A percentile compares a stretch with the other conserved stretches of the same genome.
Evolutionary conservation across 495 filamentous ascomycete species (phyloP).

Genomic region (Copromyces sp.): DNA sequence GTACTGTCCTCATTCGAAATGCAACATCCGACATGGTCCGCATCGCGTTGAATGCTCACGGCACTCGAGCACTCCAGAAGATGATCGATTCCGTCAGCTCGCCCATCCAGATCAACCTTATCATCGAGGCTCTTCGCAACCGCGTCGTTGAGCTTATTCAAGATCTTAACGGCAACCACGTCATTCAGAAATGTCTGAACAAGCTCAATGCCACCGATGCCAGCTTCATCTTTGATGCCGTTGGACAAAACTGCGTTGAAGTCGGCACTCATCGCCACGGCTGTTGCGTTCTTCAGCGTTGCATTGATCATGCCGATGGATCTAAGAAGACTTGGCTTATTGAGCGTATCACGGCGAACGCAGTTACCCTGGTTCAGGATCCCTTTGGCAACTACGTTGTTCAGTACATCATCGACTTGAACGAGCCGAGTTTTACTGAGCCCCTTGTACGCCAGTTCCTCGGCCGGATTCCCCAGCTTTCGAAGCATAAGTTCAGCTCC

Average conservation of each 20-base stretch:
- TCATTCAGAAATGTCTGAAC: conserved; percentile 98
- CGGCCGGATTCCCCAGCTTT: conserved; percentile 62
- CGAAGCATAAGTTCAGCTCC: conserved; percentile 97
- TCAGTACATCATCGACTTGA: conserved; percentile 93
- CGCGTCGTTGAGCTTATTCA: conserved; percentile 89
- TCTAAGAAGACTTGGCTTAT: conserved; percentile 81
- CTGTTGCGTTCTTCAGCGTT: conserved; percentile 95
- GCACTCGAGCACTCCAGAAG: conserved; percentile 91
- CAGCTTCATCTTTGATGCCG: conserved; percentile 92
- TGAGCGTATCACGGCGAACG: conserved; percentile 69
- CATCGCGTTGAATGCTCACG: conserved; percentile 93
- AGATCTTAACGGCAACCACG: conserved; percentile 95
- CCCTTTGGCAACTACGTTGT: conserved; percentile 98
- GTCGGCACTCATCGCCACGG: conserved; percentile 97
- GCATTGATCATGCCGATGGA: conserved; percentile 92
- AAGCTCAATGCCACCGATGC: conserved; percentile 72
- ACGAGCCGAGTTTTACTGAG: conserved; percentile 70
- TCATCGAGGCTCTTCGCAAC: conserved; percentile 65
- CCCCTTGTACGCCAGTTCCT: conserved; percentile 70
- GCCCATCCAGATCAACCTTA: conserved; percentile 61
- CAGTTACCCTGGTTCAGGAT: conserved; percentile 79
- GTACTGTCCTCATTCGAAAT: conserved; percentile 83
- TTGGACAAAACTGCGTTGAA: conserved; percentile 71
- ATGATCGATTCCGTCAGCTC: conserved; percentile 97
- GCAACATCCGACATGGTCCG: conserved; percentile 73